Conservation (phyloP, 208 protist genomes). For the Histomonas meleagridis region DNA sequence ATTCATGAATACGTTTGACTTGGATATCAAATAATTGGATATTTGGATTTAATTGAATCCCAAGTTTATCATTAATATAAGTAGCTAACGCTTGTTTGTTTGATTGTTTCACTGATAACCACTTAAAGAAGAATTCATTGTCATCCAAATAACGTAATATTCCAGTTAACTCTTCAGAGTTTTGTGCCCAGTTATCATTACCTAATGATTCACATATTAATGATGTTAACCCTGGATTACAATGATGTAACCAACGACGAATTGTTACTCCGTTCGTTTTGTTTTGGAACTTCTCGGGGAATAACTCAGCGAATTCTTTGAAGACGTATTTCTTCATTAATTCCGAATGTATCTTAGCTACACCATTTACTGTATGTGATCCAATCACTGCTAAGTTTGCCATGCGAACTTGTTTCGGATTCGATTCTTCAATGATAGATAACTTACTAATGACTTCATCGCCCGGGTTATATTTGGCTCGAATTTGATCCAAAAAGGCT, state of each 20-base stretch:
- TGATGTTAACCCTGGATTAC: constrained; percentile 38
- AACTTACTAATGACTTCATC: constrained; percentile 32
- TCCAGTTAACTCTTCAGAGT: not conserved
- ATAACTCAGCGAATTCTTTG: constrained; percentile 61
- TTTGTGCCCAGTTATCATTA: not conserved
- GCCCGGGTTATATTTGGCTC: not conserved
- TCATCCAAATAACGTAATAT: not conserved
- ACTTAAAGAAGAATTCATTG: not conserved
- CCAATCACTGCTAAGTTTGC: constrained; percentile 62
- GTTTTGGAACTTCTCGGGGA: constrained; percentile 63
- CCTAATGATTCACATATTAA: not conserved
- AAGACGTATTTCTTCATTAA: constrained; percentile 59
- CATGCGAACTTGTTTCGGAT: constrained; percentile 54
- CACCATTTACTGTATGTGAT: constrained; percentile 64
- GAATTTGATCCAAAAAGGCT: constrained; percentile 50
- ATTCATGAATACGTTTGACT: constrained; percentile 74
- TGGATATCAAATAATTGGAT: constrained; percentile 60
- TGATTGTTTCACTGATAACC: not conserved
- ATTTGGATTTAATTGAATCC: not conserved
- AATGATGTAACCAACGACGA: constrained; percentile 62
- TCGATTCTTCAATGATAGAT: constrained; percentile 63
- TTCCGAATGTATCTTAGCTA: constrained; percentile 63
- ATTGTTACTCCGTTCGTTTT: constrained; percentile 72
- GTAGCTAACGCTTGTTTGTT: not conserved
- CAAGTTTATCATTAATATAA: not conserved